A percentile compares a stretch with the other conserved stretches of the same genome.
Conservation (phyloP, 2,329 filamentous ascomycete genomes). For the Endocalyx cinctus region DNA sequence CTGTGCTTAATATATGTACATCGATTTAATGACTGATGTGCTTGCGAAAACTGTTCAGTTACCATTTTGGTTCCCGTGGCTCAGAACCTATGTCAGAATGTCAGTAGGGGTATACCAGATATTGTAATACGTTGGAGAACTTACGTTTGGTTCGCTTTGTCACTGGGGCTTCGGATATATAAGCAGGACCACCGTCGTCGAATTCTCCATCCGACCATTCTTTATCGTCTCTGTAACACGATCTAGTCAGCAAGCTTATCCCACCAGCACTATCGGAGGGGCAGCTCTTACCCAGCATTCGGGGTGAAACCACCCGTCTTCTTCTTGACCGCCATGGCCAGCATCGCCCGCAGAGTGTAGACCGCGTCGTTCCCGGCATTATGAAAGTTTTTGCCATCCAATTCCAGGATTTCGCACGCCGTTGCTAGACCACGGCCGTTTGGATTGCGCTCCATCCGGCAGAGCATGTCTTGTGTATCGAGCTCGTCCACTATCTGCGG, state of each 20-base stretch:
- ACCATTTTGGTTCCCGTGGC: too few relatives aligned
- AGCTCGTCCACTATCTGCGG: conserved; percentile 57
- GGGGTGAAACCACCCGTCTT: conserved; percentile 8
- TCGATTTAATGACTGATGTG: too few relatives aligned
- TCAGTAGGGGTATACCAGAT: too few relatives aligned
- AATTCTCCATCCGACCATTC: conserved; percentile 28
- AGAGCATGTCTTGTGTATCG: conserved; percentile 71
- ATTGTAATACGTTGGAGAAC: too few relatives aligned
- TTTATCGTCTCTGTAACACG: too few relatives aligned
- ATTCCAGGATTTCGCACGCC: conserved; percentile 60
- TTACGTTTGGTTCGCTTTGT: too few relatives aligned
- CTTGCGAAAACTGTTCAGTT: too few relatives aligned
- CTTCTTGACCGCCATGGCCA: conserved; percentile 52
- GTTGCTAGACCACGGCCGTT: conserved; percentile 52
- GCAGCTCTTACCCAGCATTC: conserved; percentile 2
- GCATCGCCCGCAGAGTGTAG: conserved; percentile 70
- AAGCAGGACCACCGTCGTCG: conserved; percentile 23
- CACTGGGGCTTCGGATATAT: too few relatives aligned
- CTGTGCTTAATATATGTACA: too few relatives aligned
- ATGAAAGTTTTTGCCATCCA: conserved; percentile 65
- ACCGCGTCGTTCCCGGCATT: conserved; percentile 85
- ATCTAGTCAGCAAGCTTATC: too few relatives aligned
- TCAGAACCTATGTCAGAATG: too few relatives aligned
- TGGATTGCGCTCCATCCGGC: conserved; percentile 50
- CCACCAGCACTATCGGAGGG: too few relatives aligned